Evolutionary conservation across 768 basidiomycete species (phyloP).

Genomic region (Auriculariales sp.): DNA sequence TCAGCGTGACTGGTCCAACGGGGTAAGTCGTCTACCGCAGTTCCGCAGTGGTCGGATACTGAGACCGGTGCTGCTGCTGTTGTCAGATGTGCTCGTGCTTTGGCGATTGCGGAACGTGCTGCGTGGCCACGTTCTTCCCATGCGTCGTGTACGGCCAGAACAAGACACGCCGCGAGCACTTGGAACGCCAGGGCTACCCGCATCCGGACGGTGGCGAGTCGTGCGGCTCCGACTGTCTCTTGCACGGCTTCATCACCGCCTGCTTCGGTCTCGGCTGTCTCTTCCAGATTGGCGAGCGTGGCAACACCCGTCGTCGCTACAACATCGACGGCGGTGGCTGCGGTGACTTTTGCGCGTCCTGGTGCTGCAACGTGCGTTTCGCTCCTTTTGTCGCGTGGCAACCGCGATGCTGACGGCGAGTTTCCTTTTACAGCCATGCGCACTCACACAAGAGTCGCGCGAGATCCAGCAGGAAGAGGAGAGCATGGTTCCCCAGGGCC

Average conservation of each 20-base stretch:
- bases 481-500: slow-evolving; percentile 5
- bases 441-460: slow-evolving; percentile 30
- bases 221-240: slow-evolving; percentile 22
- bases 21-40: too few relatives aligned
- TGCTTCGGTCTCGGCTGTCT: slow-evolving; percentile 19
- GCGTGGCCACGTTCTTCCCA: slow-evolving; percentile 25
- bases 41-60: too few relatives aligned
- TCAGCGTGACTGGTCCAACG: slow-evolving; percentile 18
- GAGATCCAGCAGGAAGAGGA: slow-evolving; percentile 34
- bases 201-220: slow-evolving; percentile 23
- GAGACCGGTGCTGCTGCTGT: too few relatives aligned
- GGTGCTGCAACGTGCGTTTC: slow-evolving; percentile 23
- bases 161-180: slow-evolving; percentile 26
- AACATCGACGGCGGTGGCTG: slow-evolving; percentile 28
- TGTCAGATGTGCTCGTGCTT: too few relatives aligned
- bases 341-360: slow-evolving; percentile 25
- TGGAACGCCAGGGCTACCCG: slow-evolving; percentile 21
- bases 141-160: slow-evolving; percentile 26
- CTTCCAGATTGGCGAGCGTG: slow-evolving; percentile 26
- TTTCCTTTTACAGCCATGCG: too few relatives aligned
- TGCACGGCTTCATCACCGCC: slow-evolving; percentile 18
- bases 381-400: slow-evolving; percentile 4
- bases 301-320: slow-evolving; percentile 27
- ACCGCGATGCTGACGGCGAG: too few relatives aligned
- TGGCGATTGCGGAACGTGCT: too few relatives aligned